Conservation (phyloP, 2,329 filamentous ascomycete genomes). For the Neonectria sp. region DNA sequence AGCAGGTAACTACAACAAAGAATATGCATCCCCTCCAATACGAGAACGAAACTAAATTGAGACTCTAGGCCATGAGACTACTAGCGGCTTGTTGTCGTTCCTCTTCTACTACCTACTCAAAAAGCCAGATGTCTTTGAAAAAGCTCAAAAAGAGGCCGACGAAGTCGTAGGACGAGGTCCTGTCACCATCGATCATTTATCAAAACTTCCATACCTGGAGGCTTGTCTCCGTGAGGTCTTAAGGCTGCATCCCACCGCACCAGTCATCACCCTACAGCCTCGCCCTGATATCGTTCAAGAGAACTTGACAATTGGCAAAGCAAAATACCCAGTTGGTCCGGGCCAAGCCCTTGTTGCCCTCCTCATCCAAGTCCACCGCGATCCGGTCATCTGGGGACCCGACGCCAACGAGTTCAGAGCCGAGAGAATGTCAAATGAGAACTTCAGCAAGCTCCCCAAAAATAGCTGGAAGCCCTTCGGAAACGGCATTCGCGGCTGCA, state of each 20-base stretch:
- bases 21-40: neutral
- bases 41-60: neutral
- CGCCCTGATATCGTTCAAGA: conserved; percentile 26
- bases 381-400: conserved; percentile 69
- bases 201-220: conserved; percentile 74
- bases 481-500: conserved; percentile 66
- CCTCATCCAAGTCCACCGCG: conserved; percentile 66
- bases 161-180: conserved; percentile 68
- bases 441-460: conserved; percentile 56
- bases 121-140: conserved; percentile 67
- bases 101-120: conserved; percentile 72
- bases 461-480: conserved; percentile 68
- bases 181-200: conserved; percentile 71
- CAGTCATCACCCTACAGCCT: conserved; percentile 49
- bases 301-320: conserved; percentile 63
- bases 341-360: conserved; percentile 61
- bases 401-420: conserved; percentile 72
- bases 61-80: conserved; percentile 71
- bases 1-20: conserved; percentile 56
- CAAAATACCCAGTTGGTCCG: conserved; percentile 66
- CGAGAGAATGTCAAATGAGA: conserved; percentile 74
- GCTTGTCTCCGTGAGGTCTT: conserved; percentile 73
- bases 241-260: conserved; percentile 47
- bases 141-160: conserved; percentile 75
- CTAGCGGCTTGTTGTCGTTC: conserved; percentile 74